These are phyloP conservation scores for Smittium culicis DNA, from an alignment of 371 early-diverging fungal species.

Conservation along the genomic window DNA sequence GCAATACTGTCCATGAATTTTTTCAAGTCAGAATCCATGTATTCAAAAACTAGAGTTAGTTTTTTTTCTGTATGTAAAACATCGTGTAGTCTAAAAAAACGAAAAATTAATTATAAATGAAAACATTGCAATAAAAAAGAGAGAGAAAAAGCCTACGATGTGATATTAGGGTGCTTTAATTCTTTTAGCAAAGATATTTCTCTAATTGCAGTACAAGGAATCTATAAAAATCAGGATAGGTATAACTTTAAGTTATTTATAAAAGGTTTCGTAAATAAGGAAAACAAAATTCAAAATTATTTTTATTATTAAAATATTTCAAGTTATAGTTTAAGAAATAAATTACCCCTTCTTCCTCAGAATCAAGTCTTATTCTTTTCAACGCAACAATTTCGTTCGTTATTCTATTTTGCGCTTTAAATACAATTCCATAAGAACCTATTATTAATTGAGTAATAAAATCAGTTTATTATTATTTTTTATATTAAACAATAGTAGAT, in stretches of 20 bases:
- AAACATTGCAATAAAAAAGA: background rate
- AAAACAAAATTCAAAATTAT: background rate
- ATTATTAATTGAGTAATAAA: too few species aligned
- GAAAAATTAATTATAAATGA: background rate
- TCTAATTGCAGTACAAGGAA: slow-evolving; percentile 93
- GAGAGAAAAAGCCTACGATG: background rate
- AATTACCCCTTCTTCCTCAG: slow-evolving; percentile 78
- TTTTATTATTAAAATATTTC: background rate
- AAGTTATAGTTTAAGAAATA: too few species aligned
- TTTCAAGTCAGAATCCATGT: slow-evolving; percentile 86
- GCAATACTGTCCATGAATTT: slow-evolving; percentile 74
- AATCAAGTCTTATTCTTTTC: slow-evolving; percentile 92
- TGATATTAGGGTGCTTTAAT: slow-evolving; percentile 86
- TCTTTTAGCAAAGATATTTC: slow-evolving; percentile 96
- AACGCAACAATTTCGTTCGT: slow-evolving; percentile 93
- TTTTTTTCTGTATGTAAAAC: slow-evolving; percentile 91
- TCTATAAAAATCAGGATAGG: too few species aligned
- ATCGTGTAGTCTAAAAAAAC: slow-evolving; percentile 53
- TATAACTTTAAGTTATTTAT: background rate
- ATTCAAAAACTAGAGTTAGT: slow-evolving; percentile 90
- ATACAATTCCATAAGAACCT: slow-evolving; percentile 90
- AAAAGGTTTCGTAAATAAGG: background rate
- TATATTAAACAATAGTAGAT: background rate
- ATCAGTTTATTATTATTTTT: background rate
- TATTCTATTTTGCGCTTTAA: slow-evolving; percentile 87